Percentiles rank a stretch among this genome's conserved stretches.
Evolutionary conservation across 2,329 filamentous ascomycete species (phyloP).

Genomic region (Claviceps pazoutovae): DNA sequence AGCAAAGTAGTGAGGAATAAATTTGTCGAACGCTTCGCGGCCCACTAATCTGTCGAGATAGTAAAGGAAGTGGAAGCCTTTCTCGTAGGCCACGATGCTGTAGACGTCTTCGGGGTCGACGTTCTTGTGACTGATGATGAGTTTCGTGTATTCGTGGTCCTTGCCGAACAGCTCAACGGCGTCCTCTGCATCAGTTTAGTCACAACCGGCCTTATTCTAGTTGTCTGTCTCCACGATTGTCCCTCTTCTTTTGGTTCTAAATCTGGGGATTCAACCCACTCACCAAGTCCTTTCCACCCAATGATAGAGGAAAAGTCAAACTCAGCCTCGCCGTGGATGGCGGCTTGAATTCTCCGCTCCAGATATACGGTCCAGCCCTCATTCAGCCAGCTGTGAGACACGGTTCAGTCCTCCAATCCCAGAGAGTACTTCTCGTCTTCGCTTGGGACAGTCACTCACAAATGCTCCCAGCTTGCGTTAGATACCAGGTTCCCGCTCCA

Average conservation of each 20-base stretch:
- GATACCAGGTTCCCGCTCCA: slow-evolving; percentile 85
- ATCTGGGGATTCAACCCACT: slow-evolving; percentile 5
- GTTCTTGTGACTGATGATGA: slow-evolving; percentile 75
- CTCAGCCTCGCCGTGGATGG: slow-evolving; percentile 67
- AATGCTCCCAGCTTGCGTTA: slow-evolving; percentile 71
- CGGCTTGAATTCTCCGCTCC: slow-evolving; percentile 68
- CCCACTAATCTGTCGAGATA: slow-evolving; percentile 77
- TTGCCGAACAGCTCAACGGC: slow-evolving; percentile 64
- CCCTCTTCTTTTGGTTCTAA: too few species aligned
- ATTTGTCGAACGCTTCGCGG: slow-evolving; percentile 79
- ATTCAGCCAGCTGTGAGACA: slow-evolving; percentile 44
- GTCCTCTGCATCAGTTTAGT: slow-evolving; percentile 39
- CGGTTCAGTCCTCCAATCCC: neutral
- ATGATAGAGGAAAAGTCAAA: slow-evolving; percentile 93
- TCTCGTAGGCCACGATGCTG: slow-evolving; percentile 85
- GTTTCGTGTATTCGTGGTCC: slow-evolving; percentile 85
- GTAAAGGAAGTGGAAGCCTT: slow-evolving; percentile 90
- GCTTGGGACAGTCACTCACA: slow-evolving; percentile 29
- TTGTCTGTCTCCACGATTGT: neutral
- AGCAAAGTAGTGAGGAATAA: slow-evolving; percentile 89
- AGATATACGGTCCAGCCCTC: slow-evolving; percentile 92
- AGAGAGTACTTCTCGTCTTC: neutral
- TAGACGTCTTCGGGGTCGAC: slow-evolving; percentile 95
- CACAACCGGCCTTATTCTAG: neutral
- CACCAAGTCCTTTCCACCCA: slow-evolving; percentile 75